Conservation (phyloP, 208 protist species). For the Naegleria fowleri region DNA sequence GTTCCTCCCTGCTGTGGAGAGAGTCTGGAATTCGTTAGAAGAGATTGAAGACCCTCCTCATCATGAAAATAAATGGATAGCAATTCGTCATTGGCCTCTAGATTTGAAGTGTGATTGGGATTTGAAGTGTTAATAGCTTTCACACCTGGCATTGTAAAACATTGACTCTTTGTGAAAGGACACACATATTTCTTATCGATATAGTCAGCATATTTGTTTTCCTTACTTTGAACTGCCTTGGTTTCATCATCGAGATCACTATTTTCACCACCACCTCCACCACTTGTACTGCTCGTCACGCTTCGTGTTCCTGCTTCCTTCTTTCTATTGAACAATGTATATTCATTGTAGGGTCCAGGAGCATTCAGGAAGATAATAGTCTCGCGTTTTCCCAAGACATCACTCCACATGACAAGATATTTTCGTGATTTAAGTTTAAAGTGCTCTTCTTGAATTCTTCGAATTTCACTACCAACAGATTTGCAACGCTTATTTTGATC, state of each 20-base stretch:
- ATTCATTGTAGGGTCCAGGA: constrained; percentile 10
- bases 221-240: neutral
- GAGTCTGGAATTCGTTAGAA: neutral
- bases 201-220: neutral
- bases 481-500: neutral
- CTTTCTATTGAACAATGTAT: neutral
- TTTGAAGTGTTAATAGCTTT: neutral
- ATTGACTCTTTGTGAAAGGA: neutral
- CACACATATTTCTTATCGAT: neutral
- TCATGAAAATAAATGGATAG: neutral
- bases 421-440: constrained; percentile 1
- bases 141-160: neutral
- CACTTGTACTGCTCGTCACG: neutral
- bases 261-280: neutral
- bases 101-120: neutral
- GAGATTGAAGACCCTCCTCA: neutral
- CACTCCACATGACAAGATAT: neutral
- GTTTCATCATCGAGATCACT: neutral
- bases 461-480: neutral
- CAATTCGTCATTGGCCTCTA: neutral
- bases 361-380: neutral
- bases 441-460: constrained; percentile 17
- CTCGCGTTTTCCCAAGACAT: neutral
- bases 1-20: neutral
- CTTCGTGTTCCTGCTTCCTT: neutral